Evolutionary conservation across 305 asterid species (phyloP).

Genomic region (Rubia balearica): DNA sequence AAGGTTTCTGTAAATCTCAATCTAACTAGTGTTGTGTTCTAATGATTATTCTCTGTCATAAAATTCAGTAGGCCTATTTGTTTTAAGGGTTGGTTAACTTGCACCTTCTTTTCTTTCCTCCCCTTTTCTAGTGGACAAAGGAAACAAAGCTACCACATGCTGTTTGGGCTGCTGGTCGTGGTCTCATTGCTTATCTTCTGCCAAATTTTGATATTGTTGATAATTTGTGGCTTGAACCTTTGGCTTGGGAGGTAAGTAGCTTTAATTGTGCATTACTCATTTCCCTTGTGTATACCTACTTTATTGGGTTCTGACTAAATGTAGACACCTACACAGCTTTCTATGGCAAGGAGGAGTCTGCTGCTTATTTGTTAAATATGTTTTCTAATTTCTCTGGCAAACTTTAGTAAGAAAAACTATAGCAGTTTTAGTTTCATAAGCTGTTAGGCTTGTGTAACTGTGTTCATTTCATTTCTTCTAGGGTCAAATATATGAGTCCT

Average conservation of each 20-base stretch:
- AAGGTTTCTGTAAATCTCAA: neutral
- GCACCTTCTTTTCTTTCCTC: neutral
- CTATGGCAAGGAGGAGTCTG: neutral
- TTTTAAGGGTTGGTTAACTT: neutral
- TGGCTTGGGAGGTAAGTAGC: constrained; percentile 82
- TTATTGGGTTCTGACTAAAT: neutral
- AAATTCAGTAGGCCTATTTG: neutral
- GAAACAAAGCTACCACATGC: constrained; percentile 89
- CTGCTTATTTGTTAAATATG: neutral
- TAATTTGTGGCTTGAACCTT: constrained; percentile 93
- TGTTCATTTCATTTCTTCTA: constrained; percentile 6
- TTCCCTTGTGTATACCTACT: neutral
- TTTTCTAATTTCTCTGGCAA: neutral
- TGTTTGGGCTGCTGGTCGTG: constrained; percentile 98
- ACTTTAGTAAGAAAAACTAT: neutral
- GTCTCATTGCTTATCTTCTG: constrained; percentile 75
- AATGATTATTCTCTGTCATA: neutral
- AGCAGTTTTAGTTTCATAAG: neutral
- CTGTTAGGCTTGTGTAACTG: neutral
- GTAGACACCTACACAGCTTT: neutral
- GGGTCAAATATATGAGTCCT: neutral
- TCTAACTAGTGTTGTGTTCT: neutral
- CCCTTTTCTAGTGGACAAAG: constrained; percentile 62
- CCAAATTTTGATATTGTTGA: constrained; percentile 86
- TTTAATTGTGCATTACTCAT: constrained; percentile 17